Evolutionary conservation across 148 eudicot genomes (phyloP).

Genomic region (Limonium bicolor): DNA sequence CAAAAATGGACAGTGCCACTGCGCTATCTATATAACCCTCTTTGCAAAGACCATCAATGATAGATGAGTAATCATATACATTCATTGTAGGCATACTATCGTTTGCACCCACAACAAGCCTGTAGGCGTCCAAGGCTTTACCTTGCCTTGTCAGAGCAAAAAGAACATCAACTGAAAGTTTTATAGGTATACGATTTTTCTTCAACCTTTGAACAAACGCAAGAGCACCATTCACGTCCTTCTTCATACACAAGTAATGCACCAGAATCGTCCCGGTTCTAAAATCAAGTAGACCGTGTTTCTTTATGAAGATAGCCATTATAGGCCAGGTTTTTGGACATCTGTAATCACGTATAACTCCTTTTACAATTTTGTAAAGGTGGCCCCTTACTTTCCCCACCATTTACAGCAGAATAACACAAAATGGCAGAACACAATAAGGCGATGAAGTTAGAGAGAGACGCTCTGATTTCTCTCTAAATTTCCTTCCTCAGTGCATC

Average conservation of each 20-base stretch:
- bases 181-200: conserved; percentile 14
- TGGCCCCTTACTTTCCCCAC: conserved; percentile 16
- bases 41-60: conserved; percentile 76
- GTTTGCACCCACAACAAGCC: conserved; percentile 38
- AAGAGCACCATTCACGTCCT: conserved; percentile 44
- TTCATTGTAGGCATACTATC: conserved; percentile 28
- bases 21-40: conserved; percentile 61
- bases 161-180: conserved; percentile 29
- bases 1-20: conserved; percentile 43
- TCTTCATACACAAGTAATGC: conserved; percentile 38
- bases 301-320: conserved; percentile 40
- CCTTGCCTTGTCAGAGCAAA: conserved; percentile 35
- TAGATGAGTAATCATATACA: conserved; percentile 51
- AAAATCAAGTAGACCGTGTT: conserved; percentile 31
- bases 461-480: too few relatives aligned
- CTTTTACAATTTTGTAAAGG: conserved; percentile 25
- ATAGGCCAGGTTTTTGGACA: conserved; percentile 19
- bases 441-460: too few relatives aligned
- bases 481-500: too few relatives aligned
- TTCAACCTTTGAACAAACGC: conserved; percentile 26
- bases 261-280: conserved; percentile 29
- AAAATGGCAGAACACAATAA: too few relatives aligned
- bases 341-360: conserved; percentile 26
- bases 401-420: conserved; percentile 9
- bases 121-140: conserved; percentile 52